Evolutionary conservation across 177 flowering plant species (phyloP).

Genomic region (Vitis hybrid): DNA sequence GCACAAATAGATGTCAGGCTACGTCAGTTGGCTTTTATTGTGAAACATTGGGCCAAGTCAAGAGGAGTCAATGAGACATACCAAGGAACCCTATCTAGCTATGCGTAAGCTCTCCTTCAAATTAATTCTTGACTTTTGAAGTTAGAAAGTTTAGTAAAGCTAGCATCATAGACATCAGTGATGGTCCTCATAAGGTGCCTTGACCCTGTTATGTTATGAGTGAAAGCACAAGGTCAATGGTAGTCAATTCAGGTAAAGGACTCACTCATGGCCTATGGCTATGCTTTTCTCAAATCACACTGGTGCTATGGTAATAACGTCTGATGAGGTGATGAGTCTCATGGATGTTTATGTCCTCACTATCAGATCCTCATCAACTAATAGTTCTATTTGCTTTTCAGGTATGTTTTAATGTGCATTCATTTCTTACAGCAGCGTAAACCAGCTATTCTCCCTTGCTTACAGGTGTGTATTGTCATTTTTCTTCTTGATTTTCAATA

Average conservation of each 20-base stretch:
- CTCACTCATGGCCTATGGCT: not conserved
- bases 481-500: not conserved
- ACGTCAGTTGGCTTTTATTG: slow-evolving; percentile 84
- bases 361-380: slow-evolving; percentile 5
- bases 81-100: slow-evolving; percentile 95
- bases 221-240: not conserved
- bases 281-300: not conserved
- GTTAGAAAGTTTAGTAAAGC: not conserved
- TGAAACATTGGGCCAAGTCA: slow-evolving; percentile 97
- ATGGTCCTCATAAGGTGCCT: not conserved
- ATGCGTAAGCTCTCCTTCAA: slow-evolving; percentile 72
- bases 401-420: slow-evolving; percentile 99
- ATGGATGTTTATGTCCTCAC: not conserved
- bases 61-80: slow-evolving; percentile 94
- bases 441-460: slow-evolving; percentile 95
- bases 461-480: slow-evolving; percentile 62
- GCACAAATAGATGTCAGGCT: slow-evolving; percentile 81
- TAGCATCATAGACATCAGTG: not conserved
- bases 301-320: not conserved
- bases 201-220: not conserved
- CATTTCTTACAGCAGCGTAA: slow-evolving; percentile 90
- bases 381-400: slow-evolving; percentile 34
- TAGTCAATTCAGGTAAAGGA: not conserved
- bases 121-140: not conserved
- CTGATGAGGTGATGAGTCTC: not conserved